These are phyloP conservation scores for Botryosphaeria dothidea DNA, from an alignment of 2,329 filamentous ascomycete species.

Conservation along the genomic window DNA sequence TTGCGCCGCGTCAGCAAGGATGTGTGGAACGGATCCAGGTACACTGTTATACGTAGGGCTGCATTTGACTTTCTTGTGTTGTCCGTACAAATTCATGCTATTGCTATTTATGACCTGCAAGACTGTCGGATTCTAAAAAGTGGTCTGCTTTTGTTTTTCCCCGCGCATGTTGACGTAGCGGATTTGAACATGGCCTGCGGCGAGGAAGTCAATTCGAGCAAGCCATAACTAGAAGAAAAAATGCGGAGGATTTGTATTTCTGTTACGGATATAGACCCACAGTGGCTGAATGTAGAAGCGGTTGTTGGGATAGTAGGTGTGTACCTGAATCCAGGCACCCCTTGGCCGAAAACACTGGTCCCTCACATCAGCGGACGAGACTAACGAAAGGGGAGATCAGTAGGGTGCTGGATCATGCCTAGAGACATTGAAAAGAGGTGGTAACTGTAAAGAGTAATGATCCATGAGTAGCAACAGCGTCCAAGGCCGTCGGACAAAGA, in stretches of 20 bases:
- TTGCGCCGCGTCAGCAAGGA: neutral
- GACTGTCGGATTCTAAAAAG: neutral
- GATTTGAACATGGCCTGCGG: no score
- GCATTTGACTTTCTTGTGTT: neutral
- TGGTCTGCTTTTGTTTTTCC: neutral
- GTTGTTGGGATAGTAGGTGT: neutral
- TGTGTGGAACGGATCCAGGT: neutral
- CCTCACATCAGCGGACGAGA: neutral
- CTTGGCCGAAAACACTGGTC: neutral
- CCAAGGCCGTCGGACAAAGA: neutral
- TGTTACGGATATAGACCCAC: neutral
- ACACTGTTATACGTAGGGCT: neutral
- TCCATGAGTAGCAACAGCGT: neutral
- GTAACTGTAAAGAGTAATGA: neutral
- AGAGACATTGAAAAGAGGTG: neutral
- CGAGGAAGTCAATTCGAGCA: no score
- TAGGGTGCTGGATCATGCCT: neutral
- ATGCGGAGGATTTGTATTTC: neutral
- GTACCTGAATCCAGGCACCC: neutral
- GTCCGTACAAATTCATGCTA: neutral
- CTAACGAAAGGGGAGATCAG: neutral
- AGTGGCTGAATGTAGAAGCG: neutral
- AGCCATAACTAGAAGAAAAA: neutral
- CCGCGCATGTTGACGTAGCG: neutral
- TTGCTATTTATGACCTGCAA: neutral